Evolutionary conservation across 441 rosid genomes (phyloP).

Genomic region (Aleurites moluccanus): DNA sequence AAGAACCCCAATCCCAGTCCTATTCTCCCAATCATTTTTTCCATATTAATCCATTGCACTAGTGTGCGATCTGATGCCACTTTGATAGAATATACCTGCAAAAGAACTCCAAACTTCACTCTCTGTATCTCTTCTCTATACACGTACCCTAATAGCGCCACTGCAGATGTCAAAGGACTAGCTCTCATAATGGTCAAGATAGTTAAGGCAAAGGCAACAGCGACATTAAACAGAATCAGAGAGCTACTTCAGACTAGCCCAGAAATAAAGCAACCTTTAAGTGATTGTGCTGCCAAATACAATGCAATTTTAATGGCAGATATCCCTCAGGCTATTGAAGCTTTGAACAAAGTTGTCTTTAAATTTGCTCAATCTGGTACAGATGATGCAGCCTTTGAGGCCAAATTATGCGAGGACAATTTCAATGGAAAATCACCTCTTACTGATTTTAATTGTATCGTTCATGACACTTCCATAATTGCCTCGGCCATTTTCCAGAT

Average conservation of each 20-base stretch:
- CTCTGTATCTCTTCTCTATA: background rate
- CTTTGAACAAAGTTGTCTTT: constrained; percentile 27
- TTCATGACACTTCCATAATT: constrained; percentile 33
- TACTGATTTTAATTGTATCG: constrained; percentile 24
- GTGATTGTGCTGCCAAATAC: constrained; percentile 28
- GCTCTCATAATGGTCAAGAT: constrained; percentile 32
- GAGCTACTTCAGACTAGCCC: constrained; percentile 25
- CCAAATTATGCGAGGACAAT: constrained; percentile 29
- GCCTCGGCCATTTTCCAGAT: constrained; percentile 34
- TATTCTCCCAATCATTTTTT: background rate
- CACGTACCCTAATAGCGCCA: background rate
- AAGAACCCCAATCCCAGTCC: background rate
- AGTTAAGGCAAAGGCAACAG: constrained; percentile 28
- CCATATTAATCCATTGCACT: background rate
- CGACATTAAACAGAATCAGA: constrained; percentile 5
- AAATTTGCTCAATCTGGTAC: constrained; percentile 27
- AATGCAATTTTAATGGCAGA: constrained; percentile 28
- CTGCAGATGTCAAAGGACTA: background rate
- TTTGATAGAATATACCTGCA: background rate
- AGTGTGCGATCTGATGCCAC: background rate
- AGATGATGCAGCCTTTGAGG: constrained; percentile 35
- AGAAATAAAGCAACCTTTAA: constrained; percentile 24
- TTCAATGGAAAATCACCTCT: constrained; percentile 40
- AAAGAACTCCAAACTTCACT: background rate
- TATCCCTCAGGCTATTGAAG: constrained; percentile 35